phyloP scores from a whole-genome alignment of 768 basidiomycete genomes.

The Candolleomyces aberdarensis region DNA sequence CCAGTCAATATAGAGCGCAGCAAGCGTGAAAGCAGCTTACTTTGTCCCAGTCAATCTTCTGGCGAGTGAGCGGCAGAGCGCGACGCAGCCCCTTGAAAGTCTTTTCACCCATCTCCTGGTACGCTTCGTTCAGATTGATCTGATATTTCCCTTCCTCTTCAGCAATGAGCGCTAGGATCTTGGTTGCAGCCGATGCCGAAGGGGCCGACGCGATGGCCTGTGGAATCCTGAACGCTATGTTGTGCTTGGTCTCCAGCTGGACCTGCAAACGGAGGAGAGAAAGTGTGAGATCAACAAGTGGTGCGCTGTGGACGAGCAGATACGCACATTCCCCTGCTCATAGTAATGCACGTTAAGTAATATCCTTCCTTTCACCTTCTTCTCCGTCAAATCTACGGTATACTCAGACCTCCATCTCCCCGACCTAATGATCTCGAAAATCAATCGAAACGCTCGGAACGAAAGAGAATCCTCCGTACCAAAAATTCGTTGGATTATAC shows the following conservation, averaged over 20 bases:
- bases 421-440: conserved; percentile 55
- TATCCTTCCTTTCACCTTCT: conserved; percentile 67
- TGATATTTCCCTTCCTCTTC: conserved; percentile 82
- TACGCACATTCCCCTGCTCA: conserved; percentile 88
- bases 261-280: conserved; percentile 50
- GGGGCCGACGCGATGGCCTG: conserved; percentile 52
- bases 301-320: background rate
- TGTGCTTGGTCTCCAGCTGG: conserved; percentile 80
- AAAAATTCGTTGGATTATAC: conserved; percentile 91
- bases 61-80: conserved; percentile 87
- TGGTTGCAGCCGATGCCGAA: conserved; percentile 53
- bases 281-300: background rate
- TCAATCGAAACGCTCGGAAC: background rate
- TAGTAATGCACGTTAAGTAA: conserved; percentile 93
- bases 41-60: conserved; percentile 97
- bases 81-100: conserved; percentile 89
- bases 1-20: background rate
- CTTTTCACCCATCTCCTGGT: conserved; percentile 89
- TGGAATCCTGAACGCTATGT: conserved; percentile 60
- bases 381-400: conserved; percentile 60
- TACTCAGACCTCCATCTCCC: conserved; percentile 95
- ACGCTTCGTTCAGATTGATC: conserved; percentile 72
- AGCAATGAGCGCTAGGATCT: conserved; percentile 78
- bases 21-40: conserved; percentile 31
- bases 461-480: conserved; percentile 44